Base-by-base conservation (phyloP, 2,329 filamentous ascomycete species). In the Aspergillus quadrilineatus region DNA sequence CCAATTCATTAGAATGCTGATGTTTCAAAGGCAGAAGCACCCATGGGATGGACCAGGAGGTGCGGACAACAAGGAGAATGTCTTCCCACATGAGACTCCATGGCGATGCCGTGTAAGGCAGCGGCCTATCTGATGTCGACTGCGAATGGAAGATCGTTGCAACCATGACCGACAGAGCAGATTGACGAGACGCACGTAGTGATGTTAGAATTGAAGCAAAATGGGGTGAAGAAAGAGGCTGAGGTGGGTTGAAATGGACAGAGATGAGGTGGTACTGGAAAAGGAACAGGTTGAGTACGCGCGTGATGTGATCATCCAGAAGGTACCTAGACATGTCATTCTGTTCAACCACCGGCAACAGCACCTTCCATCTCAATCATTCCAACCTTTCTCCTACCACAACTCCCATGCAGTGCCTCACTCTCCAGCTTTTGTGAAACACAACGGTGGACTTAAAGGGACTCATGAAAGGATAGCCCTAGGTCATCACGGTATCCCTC, bases 11-110 rank as follows among this genome's bases (percentile, higher is more conserved):
- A 1, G 82, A 83, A 42, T 77, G 85, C 80, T 12, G 68, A 70
- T 6, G 34, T 14, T 14, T 14, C 34, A 86, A 44, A 0, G 88
- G 88, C 62, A 81, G 76, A n/a, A 89, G 53, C 36, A 89, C 75
- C 68, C 82, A 84, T 2, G 85, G 85, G 17, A 89, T 67, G 3
- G 70, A 66, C 56, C 63, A 65, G 15, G 67, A 59, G 43, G 71
- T 66, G 4, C 57, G 60, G 39, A 75, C 47, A 37, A 75, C 72
- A 5, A 78, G 70, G n/a, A 26, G 45, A 43, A 79, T 63, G 59
- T 80, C 78, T 32, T 69, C 64, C 59, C 66, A 64, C 3, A 79
- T 63, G 12, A 80, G 68, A 17, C 56, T 56, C 47, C 72, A 58
- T 3, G 78, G 77, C 4, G 73, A 73, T 12, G 68, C 68, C n/a